Percentiles rank a stretch among this genome's conserved stretches.
These are phyloP conservation scores for Colletotrichum graminicola DNA, from an alignment of 2,329 filamentous ascomycete species.

Conservation along the genomic window DNA sequence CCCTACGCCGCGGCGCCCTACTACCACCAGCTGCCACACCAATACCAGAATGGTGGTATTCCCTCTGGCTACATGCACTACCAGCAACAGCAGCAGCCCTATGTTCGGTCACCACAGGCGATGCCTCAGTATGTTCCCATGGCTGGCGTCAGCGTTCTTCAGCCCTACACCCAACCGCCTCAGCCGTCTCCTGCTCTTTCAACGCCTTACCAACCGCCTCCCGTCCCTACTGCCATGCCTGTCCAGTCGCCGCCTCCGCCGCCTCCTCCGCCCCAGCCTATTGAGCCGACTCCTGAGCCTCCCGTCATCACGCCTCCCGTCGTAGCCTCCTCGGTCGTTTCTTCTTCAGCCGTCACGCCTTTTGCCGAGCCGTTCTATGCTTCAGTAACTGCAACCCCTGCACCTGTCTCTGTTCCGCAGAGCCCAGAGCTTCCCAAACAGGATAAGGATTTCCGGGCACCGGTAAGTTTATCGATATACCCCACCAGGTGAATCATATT, in stretches of 20 bases:
- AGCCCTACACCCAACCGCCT: conserved; percentile 61
- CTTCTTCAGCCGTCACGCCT: conserved; percentile 22
- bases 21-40: conserved; percentile 69
- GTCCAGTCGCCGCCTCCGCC: conserved; percentile 64
- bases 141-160: conserved; percentile 59
- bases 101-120: conserved; percentile 63
- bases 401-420: background rate
- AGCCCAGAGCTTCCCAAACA: conserved; percentile 42
- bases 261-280: conserved; percentile 27
- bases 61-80: conserved; percentile 64
- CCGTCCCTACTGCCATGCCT: conserved; percentile 56
- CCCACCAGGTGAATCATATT: background rate
- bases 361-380: conserved; percentile 32
- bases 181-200: conserved; percentile 67
- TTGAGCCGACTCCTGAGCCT: conserved; percentile 38
- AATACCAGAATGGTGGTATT: conserved; percentile 67
- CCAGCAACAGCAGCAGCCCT: conserved; percentile 52
- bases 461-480: conserved; percentile 58
- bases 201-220: conserved; percentile 68
- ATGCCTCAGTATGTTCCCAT: conserved; percentile 68
- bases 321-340: conserved; percentile 21
- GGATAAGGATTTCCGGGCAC: conserved; percentile 57
- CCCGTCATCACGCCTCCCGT: conserved; percentile 32
- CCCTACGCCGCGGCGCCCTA: conserved; percentile 60
- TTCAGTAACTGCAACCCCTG: conserved; percentile 9